Evolutionary conservation across 176 grass and related monocot species (phyloP).

Genomic region (Oryza longistaminata): DNA sequence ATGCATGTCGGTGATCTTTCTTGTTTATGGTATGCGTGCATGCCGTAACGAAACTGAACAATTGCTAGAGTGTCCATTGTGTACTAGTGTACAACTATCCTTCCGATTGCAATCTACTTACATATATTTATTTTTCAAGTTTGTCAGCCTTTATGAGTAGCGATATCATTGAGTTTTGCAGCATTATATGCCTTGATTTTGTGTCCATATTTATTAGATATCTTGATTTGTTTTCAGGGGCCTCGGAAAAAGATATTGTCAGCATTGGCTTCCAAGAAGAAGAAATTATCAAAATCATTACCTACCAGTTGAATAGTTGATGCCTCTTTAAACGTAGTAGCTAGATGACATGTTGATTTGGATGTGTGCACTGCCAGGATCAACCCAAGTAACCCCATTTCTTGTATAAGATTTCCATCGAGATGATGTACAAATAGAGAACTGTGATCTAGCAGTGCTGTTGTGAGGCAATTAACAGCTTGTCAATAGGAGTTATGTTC

Average conservation of each 20-base stretch:
- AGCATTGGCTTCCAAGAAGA: constrained; percentile 48
- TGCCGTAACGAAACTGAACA: background rate
- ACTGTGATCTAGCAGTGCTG: background rate
- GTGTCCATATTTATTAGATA: constrained; percentile 13
- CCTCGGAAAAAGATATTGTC: constrained; percentile 76
- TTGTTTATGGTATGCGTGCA: background rate
- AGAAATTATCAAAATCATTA: constrained; percentile 43
- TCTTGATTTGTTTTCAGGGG: constrained; percentile 51
- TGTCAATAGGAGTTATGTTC: constrained; percentile 18
- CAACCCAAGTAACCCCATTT: constrained; percentile 13
- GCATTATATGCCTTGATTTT: background rate
- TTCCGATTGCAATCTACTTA: constrained; percentile 15
- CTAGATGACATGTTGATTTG: constrained; percentile 37
- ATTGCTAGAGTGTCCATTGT: background rate
- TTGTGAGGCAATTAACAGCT: background rate
- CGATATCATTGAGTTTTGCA: background rate
- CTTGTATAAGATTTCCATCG: background rate
- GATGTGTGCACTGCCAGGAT: constrained; percentile 6
- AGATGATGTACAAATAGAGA: constrained; percentile 29
- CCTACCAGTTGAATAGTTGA: constrained; percentile 44
- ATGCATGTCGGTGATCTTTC: background rate
- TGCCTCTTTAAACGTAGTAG: background rate
- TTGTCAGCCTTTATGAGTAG: background rate
- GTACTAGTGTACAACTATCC: background rate
- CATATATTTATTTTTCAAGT: background rate